phyloP scores from a whole-genome alignment of 805 yeast species.

The Kuraishia piskuri region DNA sequence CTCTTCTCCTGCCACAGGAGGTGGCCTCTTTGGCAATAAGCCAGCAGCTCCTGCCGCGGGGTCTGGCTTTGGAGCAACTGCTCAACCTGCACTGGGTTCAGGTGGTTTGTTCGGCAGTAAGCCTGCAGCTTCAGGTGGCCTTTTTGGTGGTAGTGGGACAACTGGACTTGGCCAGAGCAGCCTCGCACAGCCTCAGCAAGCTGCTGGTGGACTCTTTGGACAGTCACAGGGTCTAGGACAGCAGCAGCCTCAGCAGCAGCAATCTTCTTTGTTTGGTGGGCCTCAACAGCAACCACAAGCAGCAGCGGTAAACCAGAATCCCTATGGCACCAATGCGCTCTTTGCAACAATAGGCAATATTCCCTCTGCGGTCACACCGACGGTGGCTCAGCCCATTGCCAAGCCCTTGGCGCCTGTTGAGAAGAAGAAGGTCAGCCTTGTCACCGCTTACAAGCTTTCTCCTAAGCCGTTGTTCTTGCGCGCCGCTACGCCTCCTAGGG shows the following conservation, averaged over 20 bases:
- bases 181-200: constrained; percentile 24
- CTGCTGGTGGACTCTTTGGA: constrained; percentile 34
- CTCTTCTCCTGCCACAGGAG: constrained; percentile 21
- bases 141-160: constrained; percentile 21
- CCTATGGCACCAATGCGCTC: constrained; percentile 74
- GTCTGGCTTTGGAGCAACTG: constrained; percentile 15
- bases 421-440: constrained; percentile 53
- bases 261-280: constrained; percentile 15
- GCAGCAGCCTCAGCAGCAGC: constrained; percentile 19
- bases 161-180: constrained; percentile 4
- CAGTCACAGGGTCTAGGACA: constrained; percentile 10
- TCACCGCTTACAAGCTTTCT: constrained; percentile 52
- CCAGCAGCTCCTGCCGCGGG: constrained; percentile 12
- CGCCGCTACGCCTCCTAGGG: constrained; percentile 7
- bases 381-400: constrained; percentile 42
- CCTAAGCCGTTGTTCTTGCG: constrained; percentile 49
- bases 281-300: constrained; percentile 19
- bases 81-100: constrained; percentile 3
- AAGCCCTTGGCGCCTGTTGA: constrained; percentile 35
- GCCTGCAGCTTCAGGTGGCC: constrained; percentile 14
- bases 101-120: constrained; percentile 12
- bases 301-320: constrained; percentile 38
- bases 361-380: constrained; percentile 27
- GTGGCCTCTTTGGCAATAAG: constrained; percentile 7
- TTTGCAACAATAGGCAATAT: constrained; percentile 34